phyloP scores from a whole-genome alignment of 192 early-diverging fungal genomes.

The Helicostylum pulchrum region DNA sequence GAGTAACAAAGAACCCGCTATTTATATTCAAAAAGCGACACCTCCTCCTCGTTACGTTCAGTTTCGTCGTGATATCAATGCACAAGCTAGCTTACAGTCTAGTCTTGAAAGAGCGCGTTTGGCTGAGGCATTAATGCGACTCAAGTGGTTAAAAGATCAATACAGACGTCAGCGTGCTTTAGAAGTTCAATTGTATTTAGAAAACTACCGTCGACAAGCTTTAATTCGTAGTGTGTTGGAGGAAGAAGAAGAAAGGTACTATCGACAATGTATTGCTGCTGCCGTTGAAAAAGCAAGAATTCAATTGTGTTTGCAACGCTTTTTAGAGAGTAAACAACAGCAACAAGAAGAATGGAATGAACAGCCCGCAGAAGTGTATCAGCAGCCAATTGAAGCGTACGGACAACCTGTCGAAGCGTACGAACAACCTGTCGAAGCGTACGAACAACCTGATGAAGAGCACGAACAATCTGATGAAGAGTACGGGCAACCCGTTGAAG shows the following conservation, averaged over 20 bases:
- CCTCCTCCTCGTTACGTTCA: background rate
- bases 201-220: constrained; percentile 1
- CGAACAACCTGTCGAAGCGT: background rate
- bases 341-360: too few species aligned
- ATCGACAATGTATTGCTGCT: constrained; percentile 15
- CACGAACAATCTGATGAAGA: background rate
- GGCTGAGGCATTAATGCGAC: background rate
- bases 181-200: constrained; percentile 5
- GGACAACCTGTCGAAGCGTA: background rate
- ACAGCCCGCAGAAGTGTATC: background rate
- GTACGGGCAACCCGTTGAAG: background rate
- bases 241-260: constrained; percentile 6
- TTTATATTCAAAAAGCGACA: background rate
- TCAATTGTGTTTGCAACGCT: background rate
- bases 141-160: constrained; percentile 1
- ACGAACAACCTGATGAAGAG: background rate
- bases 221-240: background rate
- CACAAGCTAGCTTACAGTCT: background rate
- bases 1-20: too few species aligned
- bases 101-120: constrained; percentile 7
- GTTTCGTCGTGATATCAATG: constrained; percentile 6
- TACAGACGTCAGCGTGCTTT: constrained; percentile 11
- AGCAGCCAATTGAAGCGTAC: background rate
- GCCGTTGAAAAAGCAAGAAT: constrained; percentile 2
- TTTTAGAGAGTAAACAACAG: background rate